phyloP scores from a whole-genome alignment of 805 yeast genomes.

The Vanderwaltozyma tropicalis region DNA sequence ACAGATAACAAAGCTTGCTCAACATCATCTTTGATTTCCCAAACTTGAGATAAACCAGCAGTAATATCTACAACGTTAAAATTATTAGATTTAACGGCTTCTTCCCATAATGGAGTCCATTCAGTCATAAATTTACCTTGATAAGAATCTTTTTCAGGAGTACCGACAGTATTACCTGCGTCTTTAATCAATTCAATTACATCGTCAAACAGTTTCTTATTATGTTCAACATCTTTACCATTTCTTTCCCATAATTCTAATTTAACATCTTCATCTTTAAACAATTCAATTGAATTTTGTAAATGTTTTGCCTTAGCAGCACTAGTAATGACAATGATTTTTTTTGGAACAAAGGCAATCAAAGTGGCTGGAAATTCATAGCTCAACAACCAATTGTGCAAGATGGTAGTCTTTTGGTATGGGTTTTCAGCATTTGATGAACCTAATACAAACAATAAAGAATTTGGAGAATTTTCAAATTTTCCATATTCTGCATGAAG shows the following conservation, averaged over 20 bases:
- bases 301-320: slow-evolving; percentile 79
- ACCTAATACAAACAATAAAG: slow-evolving; percentile 64
- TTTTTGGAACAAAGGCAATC: slow-evolving; percentile 50
- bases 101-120: slow-evolving; percentile 46
- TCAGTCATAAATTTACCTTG: slow-evolving; percentile 78
- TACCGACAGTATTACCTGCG: slow-evolving; percentile 47
- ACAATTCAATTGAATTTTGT: slow-evolving; percentile 19
- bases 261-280: slow-evolving; percentile 41
- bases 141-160: slow-evolving; percentile 64
- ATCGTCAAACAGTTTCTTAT: slow-evolving; percentile 52
- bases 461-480: slow-evolving; percentile 30
- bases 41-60: slow-evolving; percentile 40
- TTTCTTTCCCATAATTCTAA: slow-evolving; percentile 55
- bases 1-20: slow-evolving; percentile 55
- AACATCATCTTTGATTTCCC: slow-evolving; percentile 70
- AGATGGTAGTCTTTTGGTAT: slow-evolving; percentile 73
- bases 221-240: slow-evolving; percentile 71
- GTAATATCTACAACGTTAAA: slow-evolving; percentile 41
- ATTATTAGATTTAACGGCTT: slow-evolving; percentile 31
- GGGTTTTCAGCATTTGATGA: slow-evolving; percentile 83
- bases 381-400: slow-evolving; percentile 87
- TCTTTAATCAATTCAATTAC: slow-evolving; percentile 37
- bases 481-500: slow-evolving; percentile 19
- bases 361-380: slow-evolving; percentile 94
- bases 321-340: slow-evolving; percentile 60